Evolutionary conservation across 805 yeast genomes (phyloP).

Genomic region (Lipomyces yamadae): DNA sequence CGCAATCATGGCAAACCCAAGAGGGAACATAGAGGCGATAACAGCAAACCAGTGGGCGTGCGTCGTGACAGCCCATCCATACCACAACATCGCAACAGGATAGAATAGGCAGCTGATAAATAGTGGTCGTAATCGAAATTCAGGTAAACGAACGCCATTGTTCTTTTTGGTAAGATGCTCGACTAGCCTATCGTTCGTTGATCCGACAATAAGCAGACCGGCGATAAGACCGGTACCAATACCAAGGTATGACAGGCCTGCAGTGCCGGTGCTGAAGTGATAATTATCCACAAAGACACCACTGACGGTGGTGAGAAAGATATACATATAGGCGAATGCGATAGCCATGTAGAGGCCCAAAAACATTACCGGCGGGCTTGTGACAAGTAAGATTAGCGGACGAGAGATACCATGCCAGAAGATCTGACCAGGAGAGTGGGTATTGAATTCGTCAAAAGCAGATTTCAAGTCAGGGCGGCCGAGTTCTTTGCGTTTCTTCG

Average conservation of each 20-base stretch:
- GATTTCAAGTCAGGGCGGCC: conserved; percentile 48
- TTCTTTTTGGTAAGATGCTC: conserved; percentile 43
- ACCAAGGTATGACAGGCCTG: conserved; percentile 65
- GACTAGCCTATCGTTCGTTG: conserved; percentile 52
- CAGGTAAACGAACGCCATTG: conserved; percentile 48
- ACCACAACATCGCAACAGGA: conserved; percentile 55
- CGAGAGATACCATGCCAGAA: conserved; percentile 56
- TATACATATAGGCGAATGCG: conserved; percentile 60
- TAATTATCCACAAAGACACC: conserved; percentile 57
- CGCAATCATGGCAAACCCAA: conserved; percentile 48
- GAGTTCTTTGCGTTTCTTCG: conserved; percentile 53
- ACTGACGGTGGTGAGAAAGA: conserved; percentile 65
- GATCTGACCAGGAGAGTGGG: conserved; percentile 48
- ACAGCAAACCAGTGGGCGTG: conserved; percentile 59
- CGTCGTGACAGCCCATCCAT: conserved; percentile 58
- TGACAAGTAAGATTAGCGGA: conserved; percentile 55
- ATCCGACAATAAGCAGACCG: conserved; percentile 58
- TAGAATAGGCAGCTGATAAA: conserved; percentile 54
- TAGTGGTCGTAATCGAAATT: conserved; percentile 54
- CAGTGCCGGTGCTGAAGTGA: conserved; percentile 51
- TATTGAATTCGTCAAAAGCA: conserved; percentile 51
- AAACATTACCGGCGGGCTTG: conserved; percentile 60
- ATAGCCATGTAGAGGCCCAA: conserved; percentile 63
- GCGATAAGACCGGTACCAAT: conserved; percentile 59
- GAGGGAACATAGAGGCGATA: conserved; percentile 60